Evolutionary conservation across 2,329 filamentous ascomycete species (phyloP), one percentile per base, ranked within the genome.

Genomic region (Sporothrix mexicana): DNA sequence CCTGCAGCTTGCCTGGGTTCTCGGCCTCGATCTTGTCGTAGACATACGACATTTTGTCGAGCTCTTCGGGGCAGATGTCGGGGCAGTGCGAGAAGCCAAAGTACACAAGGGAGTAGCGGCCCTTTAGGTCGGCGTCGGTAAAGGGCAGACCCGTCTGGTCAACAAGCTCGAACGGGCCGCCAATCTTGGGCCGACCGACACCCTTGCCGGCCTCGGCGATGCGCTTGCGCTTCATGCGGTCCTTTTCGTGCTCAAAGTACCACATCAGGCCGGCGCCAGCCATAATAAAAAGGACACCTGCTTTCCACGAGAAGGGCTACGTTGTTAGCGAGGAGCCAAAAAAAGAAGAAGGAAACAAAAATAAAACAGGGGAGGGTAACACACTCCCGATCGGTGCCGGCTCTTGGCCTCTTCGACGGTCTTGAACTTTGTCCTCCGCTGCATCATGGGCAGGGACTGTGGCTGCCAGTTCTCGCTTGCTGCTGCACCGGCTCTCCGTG

Each of bases 31-130:
- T 87, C 7, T 88, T 85, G 80, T 99, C 94, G 79, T 97, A 92
- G 89, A 98, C 97, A 73, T 88, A 87, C n/a, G 95, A 93, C 95
- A 99, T 98, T 86, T 99, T 99, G 85, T 99, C 96, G 78, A 99
- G 91, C 84, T 99, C 96, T 80, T 99, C 96, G 47, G 96, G 96
- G 85, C 96, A 99, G 80, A 99, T 99, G 81, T 99, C 96, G 30
- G 96, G 96, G 81, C 96, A 99, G 82, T 98, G 95, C 9, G 94
- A 95, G 87, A 99, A 99, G 79, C 96, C 96, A 81, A 99, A 99
- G 84, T 99, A 99, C 51, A 98, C 90, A 17, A 97, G 82, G 72
- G 89, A 88, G 84, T 97, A 96, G 82, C 92, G 93, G 71, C 96
- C 96, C 85, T 92, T 92, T 85, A 98, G 87, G 81, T 95, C 90